phyloP scores from a whole-genome alignment of 1,284 basidiomycete species.

The Apiotrichum laibachii region DNA sequence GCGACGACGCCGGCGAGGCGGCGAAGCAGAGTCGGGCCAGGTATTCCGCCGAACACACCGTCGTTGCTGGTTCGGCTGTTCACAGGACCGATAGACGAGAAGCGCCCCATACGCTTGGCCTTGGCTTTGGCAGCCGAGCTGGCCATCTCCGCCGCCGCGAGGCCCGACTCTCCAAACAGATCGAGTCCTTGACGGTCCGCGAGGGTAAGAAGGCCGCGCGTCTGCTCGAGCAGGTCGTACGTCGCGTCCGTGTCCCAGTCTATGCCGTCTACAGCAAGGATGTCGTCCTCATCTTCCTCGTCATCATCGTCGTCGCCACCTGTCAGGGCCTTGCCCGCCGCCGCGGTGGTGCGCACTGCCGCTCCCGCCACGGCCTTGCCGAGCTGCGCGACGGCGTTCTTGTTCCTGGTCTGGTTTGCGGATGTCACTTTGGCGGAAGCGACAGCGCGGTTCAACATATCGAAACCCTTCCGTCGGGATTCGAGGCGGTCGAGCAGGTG shows the following conservation, averaged over 20 bases:
- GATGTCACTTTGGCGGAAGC: slow-evolving; percentile 21
- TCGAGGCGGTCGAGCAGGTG: slow-evolving; percentile 43
- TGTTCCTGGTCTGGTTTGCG: slow-evolving; percentile 19
- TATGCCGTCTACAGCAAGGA: slow-evolving; percentile 23
- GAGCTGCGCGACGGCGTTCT: slow-evolving; percentile 23
- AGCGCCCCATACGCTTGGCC: slow-evolving; percentile 22
- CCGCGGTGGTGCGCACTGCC: slow-evolving; percentile 3
- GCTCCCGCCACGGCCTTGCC: slow-evolving; percentile 29
- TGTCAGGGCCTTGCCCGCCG: background rate
- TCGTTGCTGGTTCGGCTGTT: background rate
- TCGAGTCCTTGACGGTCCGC: slow-evolving; percentile 36
- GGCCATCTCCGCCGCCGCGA: slow-evolving; percentile 8
- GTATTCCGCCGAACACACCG: slow-evolving; percentile 4
- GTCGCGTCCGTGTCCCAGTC: slow-evolving; percentile 37
- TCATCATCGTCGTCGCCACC: slow-evolving; percentile 1
- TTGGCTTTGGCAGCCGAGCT: slow-evolving; percentile 21
- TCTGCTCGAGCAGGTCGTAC: slow-evolving; percentile 42
- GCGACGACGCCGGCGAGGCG: slow-evolving; percentile 25
- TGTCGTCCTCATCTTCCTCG: slow-evolving; percentile 15
- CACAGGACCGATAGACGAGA: slow-evolving; percentile 22
- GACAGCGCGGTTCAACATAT: slow-evolving; percentile 37
- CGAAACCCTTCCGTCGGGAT: slow-evolving; percentile 28
- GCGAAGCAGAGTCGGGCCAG: slow-evolving; percentile 20
- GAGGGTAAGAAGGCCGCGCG: slow-evolving; percentile 36
- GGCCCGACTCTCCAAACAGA: slow-evolving; percentile 25